Percentiles rank a stretch among this genome's conserved stretches.
Evolutionary conservation across 2,329 filamentous ascomycete genomes (phyloP).

Genomic region (Emmonsia crescens): DNA sequence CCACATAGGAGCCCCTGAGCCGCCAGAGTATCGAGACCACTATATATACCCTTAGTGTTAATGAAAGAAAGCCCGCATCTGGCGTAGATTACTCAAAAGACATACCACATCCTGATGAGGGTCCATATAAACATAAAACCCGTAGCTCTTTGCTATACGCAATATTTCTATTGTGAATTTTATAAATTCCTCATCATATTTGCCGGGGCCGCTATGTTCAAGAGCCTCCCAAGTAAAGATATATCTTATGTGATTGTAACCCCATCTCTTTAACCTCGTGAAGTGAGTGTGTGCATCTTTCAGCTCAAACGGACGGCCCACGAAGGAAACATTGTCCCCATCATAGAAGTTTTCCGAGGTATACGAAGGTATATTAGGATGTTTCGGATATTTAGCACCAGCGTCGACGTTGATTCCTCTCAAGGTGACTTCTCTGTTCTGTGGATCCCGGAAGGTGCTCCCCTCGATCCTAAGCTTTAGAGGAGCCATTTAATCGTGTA

Average conservation of each 20-base stretch:
- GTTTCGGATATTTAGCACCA: slow-evolving; percentile 79
- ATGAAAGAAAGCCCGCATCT: not conserved
- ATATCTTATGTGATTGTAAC: slow-evolving; percentile 94
- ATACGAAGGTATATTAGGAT: slow-evolving; percentile 73
- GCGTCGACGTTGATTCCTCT: slow-evolving; percentile 90
- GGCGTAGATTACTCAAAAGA: not conserved
- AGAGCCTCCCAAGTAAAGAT: slow-evolving; percentile 99
- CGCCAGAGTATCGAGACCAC: slow-evolving; percentile 92
- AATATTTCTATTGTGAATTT: slow-evolving; percentile 79
- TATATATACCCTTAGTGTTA: slow-evolving; percentile 29
- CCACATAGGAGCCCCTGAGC: slow-evolving; percentile 95
- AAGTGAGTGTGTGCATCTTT: slow-evolving; percentile 82
- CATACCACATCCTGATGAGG: slow-evolving; percentile 88
- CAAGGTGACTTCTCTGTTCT: slow-evolving; percentile 76
- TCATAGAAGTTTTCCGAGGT: slow-evolving; percentile 73
- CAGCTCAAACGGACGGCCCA: slow-evolving; percentile 69
- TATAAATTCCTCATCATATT: slow-evolving; percentile 90
- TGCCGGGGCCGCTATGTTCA: slow-evolving; percentile 78
- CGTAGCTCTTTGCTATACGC: slow-evolving; percentile 74
- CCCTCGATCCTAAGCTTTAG: slow-evolving; percentile 77
- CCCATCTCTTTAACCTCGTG: slow-evolving; percentile 70
- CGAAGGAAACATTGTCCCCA: slow-evolving; percentile 82
- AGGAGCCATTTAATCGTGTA: slow-evolving; percentile 49
- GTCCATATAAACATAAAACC: slow-evolving; percentile 97
- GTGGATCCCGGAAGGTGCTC: slow-evolving; percentile 66